Evolutionary conservation across 768 basidiomycete species (phyloP).

Genomic region (Crassisporium funariophilum): DNA sequence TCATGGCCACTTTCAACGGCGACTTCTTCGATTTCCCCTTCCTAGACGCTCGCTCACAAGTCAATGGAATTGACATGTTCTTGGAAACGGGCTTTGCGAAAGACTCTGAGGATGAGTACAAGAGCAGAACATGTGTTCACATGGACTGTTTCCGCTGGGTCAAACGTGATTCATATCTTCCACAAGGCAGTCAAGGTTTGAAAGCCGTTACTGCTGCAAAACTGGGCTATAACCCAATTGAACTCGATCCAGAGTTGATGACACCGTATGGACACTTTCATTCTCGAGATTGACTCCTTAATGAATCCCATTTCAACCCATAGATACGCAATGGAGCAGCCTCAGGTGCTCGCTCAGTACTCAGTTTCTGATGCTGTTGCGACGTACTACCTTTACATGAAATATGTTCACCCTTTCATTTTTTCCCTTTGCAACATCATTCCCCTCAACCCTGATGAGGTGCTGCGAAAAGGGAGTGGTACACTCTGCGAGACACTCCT

Average conservation of each 20-base stretch:
- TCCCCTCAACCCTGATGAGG: constrained; percentile 94
- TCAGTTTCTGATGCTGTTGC: constrained; percentile 99
- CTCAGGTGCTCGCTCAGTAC: constrained; percentile 92
- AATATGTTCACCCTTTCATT: constrained; percentile 99
- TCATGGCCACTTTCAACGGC: constrained; percentile 98
- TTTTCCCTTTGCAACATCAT: constrained; percentile 99
- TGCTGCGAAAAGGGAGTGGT: constrained; percentile 92
- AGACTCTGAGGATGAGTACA: constrained; percentile 94
- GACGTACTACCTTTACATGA: constrained; percentile 99
- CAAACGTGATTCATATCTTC: constrained; percentile 97
- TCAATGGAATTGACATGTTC: constrained; percentile 96
- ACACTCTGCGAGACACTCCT: constrained; percentile 96
- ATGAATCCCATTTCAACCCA: neutral
- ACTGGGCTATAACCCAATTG: constrained; percentile 94
- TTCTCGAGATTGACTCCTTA: neutral
- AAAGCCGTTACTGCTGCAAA: constrained; percentile 98
- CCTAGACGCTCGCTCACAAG: constrained; percentile 80
- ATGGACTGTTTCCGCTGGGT: constrained; percentile 99
- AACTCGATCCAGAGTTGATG: constrained; percentile 98
- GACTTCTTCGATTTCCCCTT: constrained; percentile 99
- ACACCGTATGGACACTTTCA: constrained; percentile 77
- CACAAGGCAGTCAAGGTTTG: constrained; percentile 97
- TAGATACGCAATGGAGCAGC: constrained; percentile 96
- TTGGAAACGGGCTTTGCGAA: constrained; percentile 90
- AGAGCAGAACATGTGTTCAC: constrained; percentile 88